Conservation (phyloP, 495 filamentous ascomycete species). For the Penicillium salamii region DNA sequence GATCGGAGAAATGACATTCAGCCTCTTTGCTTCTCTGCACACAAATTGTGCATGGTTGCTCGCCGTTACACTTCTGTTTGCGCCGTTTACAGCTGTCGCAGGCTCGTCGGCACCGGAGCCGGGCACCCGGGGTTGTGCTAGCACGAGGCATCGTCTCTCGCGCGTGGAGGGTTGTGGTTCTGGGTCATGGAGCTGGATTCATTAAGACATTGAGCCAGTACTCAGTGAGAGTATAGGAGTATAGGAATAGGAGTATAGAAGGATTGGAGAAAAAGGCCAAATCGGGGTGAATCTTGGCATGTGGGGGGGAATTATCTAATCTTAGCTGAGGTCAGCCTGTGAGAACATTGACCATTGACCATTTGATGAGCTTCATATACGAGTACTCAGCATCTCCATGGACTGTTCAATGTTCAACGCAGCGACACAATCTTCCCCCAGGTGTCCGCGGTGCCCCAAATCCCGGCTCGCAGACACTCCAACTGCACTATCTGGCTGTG, state of each 20-base stretch:
- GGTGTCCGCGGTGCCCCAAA: slow-evolving; percentile 57
- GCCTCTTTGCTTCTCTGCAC: slow-evolving; percentile 52
- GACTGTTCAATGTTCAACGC: no score
- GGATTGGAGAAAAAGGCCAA: not conserved
- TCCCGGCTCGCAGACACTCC: slow-evolving; percentile 49
- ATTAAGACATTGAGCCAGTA: not conserved
- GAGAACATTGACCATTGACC: no score
- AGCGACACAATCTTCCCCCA: slow-evolving; percentile 58
- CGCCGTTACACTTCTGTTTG: slow-evolving; percentile 78
- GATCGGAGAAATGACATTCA: slow-evolving; percentile 45
- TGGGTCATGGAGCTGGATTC: not conserved
- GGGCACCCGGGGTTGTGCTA: slow-evolving; percentile 31
- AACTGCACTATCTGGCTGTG: slow-evolving; percentile 61
- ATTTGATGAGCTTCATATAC: no score
- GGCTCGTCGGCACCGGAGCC: slow-evolving; percentile 48
- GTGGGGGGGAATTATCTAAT: no score
- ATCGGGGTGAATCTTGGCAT: no score
- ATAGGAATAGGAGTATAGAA: not conserved
- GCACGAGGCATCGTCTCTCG: slow-evolving; percentile 40
- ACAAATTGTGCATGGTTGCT: slow-evolving; percentile 68
- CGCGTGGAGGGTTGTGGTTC: not conserved
- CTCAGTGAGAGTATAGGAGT: not conserved
- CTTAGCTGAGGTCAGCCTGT: no score
- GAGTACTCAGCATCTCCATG: no score
- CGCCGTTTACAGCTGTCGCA: slow-evolving; percentile 77